These are phyloP conservation scores for Geotrichum fermentans DNA, from an alignment of 1,139 yeast genomes.

Conservation along the genomic window DNA sequence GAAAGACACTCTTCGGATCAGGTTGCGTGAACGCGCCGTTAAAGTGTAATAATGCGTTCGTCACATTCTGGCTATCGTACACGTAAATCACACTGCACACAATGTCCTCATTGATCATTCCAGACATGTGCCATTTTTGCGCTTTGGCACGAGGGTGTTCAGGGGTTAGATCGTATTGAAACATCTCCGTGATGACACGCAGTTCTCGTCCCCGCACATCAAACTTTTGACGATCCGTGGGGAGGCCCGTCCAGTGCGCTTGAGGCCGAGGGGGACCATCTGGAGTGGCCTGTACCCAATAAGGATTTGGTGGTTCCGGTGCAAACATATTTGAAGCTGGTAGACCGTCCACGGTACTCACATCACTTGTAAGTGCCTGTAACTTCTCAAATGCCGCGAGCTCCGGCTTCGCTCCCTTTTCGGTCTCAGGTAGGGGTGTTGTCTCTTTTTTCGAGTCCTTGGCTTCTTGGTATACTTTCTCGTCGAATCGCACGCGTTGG, in stretches of 20 bases:
- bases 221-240: neutral
- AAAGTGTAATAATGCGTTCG: constrained; percentile 40
- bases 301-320: no score
- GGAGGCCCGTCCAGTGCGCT: no score
- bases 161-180: constrained; percentile 44
- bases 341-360: no score
- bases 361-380: no score
- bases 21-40: constrained; percentile 38
- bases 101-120: constrained; percentile 43
- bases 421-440: neutral
- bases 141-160: constrained; percentile 41
- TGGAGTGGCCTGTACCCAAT: no score
- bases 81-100: constrained; percentile 44
- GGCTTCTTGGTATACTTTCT: constrained; percentile 5
- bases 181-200: constrained; percentile 43
- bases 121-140: constrained; percentile 48
- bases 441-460: neutral
- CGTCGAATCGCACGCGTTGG: neutral
- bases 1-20: no score
- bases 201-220: constrained; percentile 23
- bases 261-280: no score
- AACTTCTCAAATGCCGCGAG: no score
- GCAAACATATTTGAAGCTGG: no score
- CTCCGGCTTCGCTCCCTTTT: no score
- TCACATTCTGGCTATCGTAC: constrained; percentile 43